Percentiles rank a stretch among this genome's conserved stretches.
phyloP scores from a whole-genome alignment of 306 rosid species.

The Prunus salicina region DNA sequence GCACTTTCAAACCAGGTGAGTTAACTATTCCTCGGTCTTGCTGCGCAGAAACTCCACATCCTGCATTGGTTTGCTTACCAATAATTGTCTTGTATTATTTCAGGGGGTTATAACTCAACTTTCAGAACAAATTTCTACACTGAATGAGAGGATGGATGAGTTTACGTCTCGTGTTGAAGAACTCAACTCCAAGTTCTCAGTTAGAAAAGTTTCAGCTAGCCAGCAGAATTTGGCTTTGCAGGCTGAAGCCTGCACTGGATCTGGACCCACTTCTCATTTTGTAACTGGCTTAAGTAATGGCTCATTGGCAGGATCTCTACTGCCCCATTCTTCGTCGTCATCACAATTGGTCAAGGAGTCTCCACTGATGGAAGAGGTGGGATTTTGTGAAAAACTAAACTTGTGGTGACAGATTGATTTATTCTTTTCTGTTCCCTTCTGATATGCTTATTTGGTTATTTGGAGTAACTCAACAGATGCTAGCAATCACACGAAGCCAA shows the following conservation, averaged over 20 bases:
- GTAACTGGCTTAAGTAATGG: conserved; percentile 73
- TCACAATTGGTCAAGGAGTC: conserved; percentile 80
- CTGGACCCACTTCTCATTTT: conserved; percentile 69
- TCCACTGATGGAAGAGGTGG: conserved; percentile 84
- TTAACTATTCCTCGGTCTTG: conserved; percentile 3
- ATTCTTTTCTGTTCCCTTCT: neutral
- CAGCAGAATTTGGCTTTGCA: conserved; percentile 85
- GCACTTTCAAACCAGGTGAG: conserved; percentile 70
- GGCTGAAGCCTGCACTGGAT: conserved; percentile 75
- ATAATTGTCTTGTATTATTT: conserved; percentile 26
- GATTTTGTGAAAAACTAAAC: neutral
- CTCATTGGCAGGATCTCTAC: conserved; percentile 66
- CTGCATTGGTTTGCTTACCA: neutral
- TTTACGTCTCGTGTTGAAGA: conserved; percentile 93
- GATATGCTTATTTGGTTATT: neutral
- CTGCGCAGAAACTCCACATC: neutral
- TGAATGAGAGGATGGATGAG: conserved; percentile 95
- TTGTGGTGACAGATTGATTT: neutral
- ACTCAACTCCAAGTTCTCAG: conserved; percentile 63
- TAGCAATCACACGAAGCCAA: conserved; percentile 63
- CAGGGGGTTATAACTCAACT: conserved; percentile 93
- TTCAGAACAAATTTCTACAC: conserved; percentile 92
- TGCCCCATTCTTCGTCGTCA: conserved; percentile 75
- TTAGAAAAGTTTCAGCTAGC: conserved; percentile 55
- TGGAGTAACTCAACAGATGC: conserved; percentile 39